Evolutionary conservation across 768 basidiomycete genomes (phyloP), one percentile per base, ranked within the genome.

Genomic region (Tricholoma saponaceum): DNA sequence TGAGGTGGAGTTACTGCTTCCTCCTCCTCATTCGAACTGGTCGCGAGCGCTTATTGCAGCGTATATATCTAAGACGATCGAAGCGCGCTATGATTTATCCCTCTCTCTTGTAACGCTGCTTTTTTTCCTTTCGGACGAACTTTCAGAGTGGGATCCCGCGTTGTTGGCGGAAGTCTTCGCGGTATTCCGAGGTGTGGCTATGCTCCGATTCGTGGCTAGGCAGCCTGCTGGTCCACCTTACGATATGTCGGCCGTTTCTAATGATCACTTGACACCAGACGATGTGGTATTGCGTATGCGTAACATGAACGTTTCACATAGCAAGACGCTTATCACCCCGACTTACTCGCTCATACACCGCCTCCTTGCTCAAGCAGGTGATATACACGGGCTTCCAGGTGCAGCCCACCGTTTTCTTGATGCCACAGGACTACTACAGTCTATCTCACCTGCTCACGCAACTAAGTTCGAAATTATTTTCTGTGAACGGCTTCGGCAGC

Each of bases 11-110:
- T 64, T 79, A 7, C 73, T 77, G 14, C 76, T 83, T 32, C 82
- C 83, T 25, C 76, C 80, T 53, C 74, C 81, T 33, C 73, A 75
- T 39, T 85, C 86, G 14, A 79, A 84, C 54, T 88, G 86, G 86
- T 77, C 74, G 51, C 79, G 77, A 55, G 83, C 83, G 28, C 73
- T 90, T 30, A 81, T 83, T 30, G 78, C 87, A 23, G 75, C 81
- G 28, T 94, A 90, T 67, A 75, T 82, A 33, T 74, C 78, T 14
- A 80, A 79, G 52, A 80, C 88, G 4, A 74, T 90, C 47, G 78
- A 84, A 60, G 90, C 87, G 12, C 80, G 92, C 68, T 91, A 92
- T 67, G 88, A 91, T 54, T 76, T 92, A 30, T 83, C 83, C 58
- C 74, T 90, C 20, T 79, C 83, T 10, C 72, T 93, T 46, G 72